Base-by-base conservation (phyloP, 495 filamentous ascomycete species). In the Hypomontagnella monticulosa region DNA sequence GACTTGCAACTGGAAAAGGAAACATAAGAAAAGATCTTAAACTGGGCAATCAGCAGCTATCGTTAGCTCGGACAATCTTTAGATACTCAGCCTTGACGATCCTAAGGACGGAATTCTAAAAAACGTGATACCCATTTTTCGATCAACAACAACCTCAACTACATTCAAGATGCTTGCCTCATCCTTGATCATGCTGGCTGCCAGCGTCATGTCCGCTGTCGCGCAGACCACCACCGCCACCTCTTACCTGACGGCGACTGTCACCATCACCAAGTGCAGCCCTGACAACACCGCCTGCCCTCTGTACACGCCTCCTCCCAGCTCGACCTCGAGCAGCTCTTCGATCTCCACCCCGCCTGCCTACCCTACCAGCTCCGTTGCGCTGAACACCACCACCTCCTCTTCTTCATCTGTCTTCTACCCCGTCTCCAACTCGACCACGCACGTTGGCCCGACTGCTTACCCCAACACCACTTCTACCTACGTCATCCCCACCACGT, bases 191-290 rank as follows among this genome's bases (percentile, higher is more conserved):
- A 38, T 71, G 40, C 33, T 73, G 65, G 71, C 60, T 55, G 71
- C 59, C 41, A 38, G 65, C 59, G 71, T 58, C 63, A 36, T 58
- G 50, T 69, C 71, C 52, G 71, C 62, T 10, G 61, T 67, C 47
- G 69, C 71, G 55, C 65, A 73, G 11, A 78, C 73, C 46, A 73
- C 73, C 34, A 80, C 80, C 41, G 75, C 78, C 59, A 81, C 78
- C 20, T 71, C 73, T 53, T 79, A 77, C 57, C 61, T 78, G 66
- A 81, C 80, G 33, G 63, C 74, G 51, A 81, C 79, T 27, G 67
- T 81, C 70, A 82, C 81, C 66, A 77, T 82, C 66, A 81, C 79
- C 56, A 61, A 76, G 72, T 80, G 80, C 76, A 79, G 76, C 68
- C 76, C 79, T 7, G 75, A 73, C 33, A 72, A 73, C 70, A 75